These are phyloP conservation scores for Argentina anserina DNA, from an alignment of 306 rosid genomes.

Conservation along the genomic window DNA sequence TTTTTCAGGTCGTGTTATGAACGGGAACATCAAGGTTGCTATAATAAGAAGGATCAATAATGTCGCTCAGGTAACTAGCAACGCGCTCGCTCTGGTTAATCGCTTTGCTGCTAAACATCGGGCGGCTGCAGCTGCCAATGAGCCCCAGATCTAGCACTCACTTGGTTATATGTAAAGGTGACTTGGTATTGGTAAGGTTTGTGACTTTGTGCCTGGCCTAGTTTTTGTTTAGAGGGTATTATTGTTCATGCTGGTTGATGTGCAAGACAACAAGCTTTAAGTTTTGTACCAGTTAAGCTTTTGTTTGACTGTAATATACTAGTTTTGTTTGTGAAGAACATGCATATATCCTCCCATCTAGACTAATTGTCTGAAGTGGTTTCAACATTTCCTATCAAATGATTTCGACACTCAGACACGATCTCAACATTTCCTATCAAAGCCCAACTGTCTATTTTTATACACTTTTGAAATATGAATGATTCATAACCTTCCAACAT, in stretches of 20 bases:
- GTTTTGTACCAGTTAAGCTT: not conserved
- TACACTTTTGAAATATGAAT: not conserved
- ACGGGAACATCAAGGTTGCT: conserved; percentile 47
- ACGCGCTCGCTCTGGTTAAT: conserved; percentile 72
- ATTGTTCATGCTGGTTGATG: conserved; percentile 8
- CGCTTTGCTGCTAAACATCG: conserved; percentile 47
- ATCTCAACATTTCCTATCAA: not conserved
- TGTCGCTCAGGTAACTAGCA: conserved; percentile 80
- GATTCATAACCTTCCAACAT: not conserved
- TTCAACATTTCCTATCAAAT: not conserved
- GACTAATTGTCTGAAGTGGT: not conserved
- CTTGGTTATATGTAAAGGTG: conserved; percentile 6
- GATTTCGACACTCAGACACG: not conserved
- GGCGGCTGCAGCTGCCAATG: conserved; percentile 9
- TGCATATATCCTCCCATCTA: not conserved
- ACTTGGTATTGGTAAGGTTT: not conserved
- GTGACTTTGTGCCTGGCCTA: conserved; percentile 4
- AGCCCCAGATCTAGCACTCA: not conserved
- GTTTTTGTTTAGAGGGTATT: conserved; percentile 3
- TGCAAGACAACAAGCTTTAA: conserved; percentile 1
- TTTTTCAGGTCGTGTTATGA: conserved; percentile 36
- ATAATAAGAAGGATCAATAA: conserved; percentile 34
- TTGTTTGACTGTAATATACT: conserved; percentile 6
- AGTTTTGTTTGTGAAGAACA: not conserved
- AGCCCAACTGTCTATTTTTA: not conserved